phyloP scores from a whole-genome alignment of 1,139 yeast species.

The Lodderomyces margitis region DNA sequence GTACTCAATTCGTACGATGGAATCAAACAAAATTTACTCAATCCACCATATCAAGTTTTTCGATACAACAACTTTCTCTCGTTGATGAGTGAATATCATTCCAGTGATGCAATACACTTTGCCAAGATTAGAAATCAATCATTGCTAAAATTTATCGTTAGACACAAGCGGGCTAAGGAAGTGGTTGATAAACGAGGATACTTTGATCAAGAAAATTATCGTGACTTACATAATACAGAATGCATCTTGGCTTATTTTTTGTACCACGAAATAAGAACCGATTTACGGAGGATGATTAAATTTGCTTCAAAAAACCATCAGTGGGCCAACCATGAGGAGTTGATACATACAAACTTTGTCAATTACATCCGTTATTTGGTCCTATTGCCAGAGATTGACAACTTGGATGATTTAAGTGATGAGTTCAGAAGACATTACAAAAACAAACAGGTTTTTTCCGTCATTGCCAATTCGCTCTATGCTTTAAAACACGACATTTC shows the following conservation, averaged over 20 bases:
- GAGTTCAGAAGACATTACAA: constrained; percentile 28
- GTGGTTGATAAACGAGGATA: constrained; percentile 4
- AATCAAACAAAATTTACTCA: constrained; percentile 21
- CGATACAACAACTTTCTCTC: constrained; percentile 38
- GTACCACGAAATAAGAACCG: constrained; percentile 24
- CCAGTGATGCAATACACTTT: constrained; percentile 42
- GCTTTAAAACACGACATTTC: constrained; percentile 25
- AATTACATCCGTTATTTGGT: constrained; percentile 39
- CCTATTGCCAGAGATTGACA: constrained; percentile 25
- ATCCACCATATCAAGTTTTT: constrained; percentile 33
- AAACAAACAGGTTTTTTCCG: constrained; percentile 26
- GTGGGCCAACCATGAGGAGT: constrained; percentile 31
- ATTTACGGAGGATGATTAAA: constrained; percentile 28
- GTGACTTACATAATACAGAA: constrained; percentile 29
- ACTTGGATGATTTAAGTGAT: constrained; percentile 20
- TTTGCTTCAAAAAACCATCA: constrained; percentile 11
- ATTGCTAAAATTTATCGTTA: constrained; percentile 31
- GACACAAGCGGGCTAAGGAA: constrained; percentile 21
- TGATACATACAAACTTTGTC: constrained; percentile 38
- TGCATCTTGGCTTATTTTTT: constrained; percentile 34
- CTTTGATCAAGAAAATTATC: constrained; percentile 12
- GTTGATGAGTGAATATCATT: constrained; percentile 32
- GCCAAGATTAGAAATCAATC: constrained; percentile 41
- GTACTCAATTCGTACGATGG: constrained; percentile 26
- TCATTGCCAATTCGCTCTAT: constrained; percentile 28